Evolutionary conservation across 768 basidiomycete genomes (phyloP).

Genomic region (Crepidotus variabilis): DNA sequence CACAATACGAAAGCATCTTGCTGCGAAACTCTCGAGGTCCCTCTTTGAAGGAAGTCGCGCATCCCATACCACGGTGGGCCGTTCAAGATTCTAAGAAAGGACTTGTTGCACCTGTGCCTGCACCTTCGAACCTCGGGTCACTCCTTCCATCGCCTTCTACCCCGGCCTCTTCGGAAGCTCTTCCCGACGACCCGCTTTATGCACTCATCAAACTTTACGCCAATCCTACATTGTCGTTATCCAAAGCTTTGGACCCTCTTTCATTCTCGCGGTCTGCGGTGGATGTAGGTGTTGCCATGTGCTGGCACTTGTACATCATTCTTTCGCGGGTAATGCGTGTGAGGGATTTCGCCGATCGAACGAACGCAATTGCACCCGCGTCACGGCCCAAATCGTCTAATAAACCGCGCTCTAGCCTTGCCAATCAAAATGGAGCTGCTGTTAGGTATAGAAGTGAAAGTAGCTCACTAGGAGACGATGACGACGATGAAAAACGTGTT

Average conservation of each 20-base stretch:
- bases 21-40: constrained; percentile 20
- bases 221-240: constrained; percentile 68
- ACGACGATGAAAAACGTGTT: constrained; percentile 27
- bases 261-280: constrained; percentile 72
- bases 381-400: constrained; percentile 12
- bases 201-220: constrained; percentile 77
- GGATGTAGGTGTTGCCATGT: constrained; percentile 66
- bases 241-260: constrained; percentile 62
- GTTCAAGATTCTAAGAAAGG: constrained; percentile 35
- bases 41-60: constrained; percentile 33
- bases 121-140: constrained; percentile 13
- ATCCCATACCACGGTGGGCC: constrained; percentile 58
- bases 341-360: constrained; percentile 87
- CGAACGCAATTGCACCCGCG: constrained; percentile 34
- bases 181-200: constrained; percentile 65
- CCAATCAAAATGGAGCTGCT: constrained; percentile 19
- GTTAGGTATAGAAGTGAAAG: constrained; percentile 21
- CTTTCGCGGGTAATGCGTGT: constrained; percentile 78
- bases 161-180: constrained; percentile 24
- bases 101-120: constrained; percentile 8
- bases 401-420: constrained; percentile 13
- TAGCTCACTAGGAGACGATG: constrained; percentile 37
- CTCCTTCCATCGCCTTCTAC: constrained; percentile 33
- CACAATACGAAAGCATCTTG: constrained; percentile 49
- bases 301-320: constrained; percentile 92